These are phyloP conservation scores for Sanghuangporus weigelae DNA, from an alignment of 1,284 basidiomycete species.

Conservation along the genomic window DNA sequence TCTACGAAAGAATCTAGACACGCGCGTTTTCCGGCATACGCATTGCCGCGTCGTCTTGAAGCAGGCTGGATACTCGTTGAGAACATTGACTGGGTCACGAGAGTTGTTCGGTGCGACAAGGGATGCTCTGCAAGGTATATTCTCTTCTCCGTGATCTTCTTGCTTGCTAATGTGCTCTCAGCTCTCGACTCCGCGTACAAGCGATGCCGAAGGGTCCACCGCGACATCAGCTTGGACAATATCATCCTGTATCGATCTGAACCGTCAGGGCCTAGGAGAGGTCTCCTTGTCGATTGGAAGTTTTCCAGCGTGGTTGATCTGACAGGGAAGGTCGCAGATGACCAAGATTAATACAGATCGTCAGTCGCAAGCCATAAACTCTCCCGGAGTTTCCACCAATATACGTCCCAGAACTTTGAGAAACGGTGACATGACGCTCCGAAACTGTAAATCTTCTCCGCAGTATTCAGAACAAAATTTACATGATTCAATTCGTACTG, in stretches of 20 bases:
- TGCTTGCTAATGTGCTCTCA: constrained; percentile 19
- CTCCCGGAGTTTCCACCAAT: too few species aligned
- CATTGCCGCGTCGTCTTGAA: constrained; percentile 19
- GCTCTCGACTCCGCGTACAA: constrained; percentile 27
- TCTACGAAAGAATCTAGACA: not conserved
- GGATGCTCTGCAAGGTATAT: not conserved
- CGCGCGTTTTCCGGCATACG: constrained; percentile 6
- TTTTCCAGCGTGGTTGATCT: constrained; percentile 18
- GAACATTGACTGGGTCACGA: constrained; percentile 8
- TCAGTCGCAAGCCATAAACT: too few species aligned
- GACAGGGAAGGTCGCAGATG: too few species aligned
- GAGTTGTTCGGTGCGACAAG: constrained; percentile 14
- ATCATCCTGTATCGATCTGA: constrained; percentile 22
- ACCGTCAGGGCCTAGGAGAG: constrained; percentile 19
- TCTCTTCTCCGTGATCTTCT: too few species aligned
- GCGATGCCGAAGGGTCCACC: constrained; percentile 26
- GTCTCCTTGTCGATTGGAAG: constrained; percentile 34
- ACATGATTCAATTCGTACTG: too few species aligned
- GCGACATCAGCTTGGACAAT: constrained; percentile 32
- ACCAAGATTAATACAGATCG: too few species aligned
- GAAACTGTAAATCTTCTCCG: too few species aligned
- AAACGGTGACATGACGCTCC: too few species aligned
- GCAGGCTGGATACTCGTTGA: constrained; percentile 13
- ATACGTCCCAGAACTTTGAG: too few species aligned
- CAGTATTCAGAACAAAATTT: too few species aligned